phyloP scores from a whole-genome alignment of 1,284 basidiomycete genomes.

The Ustilago shanxiensis region DNA sequence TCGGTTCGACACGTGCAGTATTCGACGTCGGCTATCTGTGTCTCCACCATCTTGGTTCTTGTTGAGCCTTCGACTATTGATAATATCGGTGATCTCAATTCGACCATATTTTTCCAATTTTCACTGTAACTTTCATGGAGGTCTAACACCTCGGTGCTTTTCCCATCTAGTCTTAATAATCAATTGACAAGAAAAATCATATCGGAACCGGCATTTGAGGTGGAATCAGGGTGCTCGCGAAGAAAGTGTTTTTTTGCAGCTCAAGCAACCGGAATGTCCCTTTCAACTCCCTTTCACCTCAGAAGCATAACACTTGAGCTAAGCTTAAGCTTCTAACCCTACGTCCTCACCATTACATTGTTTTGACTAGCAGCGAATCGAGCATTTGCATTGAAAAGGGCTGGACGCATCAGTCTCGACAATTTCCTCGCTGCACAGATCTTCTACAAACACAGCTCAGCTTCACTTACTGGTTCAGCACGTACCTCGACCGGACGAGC shows the following conservation, averaged over 20 bases:
- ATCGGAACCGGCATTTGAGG: conserved; percentile 24
- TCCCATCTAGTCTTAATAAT: background rate
- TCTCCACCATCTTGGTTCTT: background rate
- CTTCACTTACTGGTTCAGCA: background rate
- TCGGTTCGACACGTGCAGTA: background rate
- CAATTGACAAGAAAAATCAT: background rate
- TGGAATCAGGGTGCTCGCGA: conserved; percentile 36
- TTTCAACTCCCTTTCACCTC: conserved; percentile 8
- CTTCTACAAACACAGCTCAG: background rate
- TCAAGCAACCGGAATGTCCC: background rate
- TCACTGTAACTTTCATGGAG: background rate
- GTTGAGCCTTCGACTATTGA: background rate
- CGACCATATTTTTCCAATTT: background rate
- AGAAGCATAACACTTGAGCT: background rate
- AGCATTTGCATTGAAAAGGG: background rate
- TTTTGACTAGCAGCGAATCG: background rate
- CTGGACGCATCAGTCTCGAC: background rate
- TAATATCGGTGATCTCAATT: background rate
- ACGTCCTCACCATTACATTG: conserved; percentile 1
- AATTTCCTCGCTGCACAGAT: background rate
- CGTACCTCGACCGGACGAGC: background rate
- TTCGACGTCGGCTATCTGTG: background rate
- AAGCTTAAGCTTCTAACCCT: background rate
- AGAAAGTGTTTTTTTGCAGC: conserved; percentile 26
- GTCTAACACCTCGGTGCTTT: background rate